Base-by-base conservation (phyloP, 1,139 yeast genomes). In the Lodderomyces pseudojiufengensis region DNA sequence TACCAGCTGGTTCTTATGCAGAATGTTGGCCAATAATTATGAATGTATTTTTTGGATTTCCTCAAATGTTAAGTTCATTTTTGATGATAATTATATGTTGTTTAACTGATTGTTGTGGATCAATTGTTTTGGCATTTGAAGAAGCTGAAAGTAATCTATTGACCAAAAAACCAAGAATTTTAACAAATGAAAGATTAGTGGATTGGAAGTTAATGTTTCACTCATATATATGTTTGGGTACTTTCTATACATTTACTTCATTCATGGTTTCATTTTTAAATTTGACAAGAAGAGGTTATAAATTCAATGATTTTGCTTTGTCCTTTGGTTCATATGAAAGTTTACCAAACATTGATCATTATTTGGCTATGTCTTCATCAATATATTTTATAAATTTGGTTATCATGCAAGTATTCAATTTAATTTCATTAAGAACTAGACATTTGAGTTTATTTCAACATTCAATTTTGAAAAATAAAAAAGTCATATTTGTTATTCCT, bases 1-100 rank as follows among this genome's bases (percentile, higher is more conserved):
- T 75, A 36, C 79, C 80, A 12, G 80, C 80, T 30, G 80, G 80
- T 30, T 59, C 72, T 15, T 73, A 56, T 52, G 63, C 78, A 27
- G 80, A 74, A 48, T 57, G 74, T 30, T 74, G 78, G 78, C 70
- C 79, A 0, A 73, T 75, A 4, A 47, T 75, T 24, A 48, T 73
- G 41, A 74, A 70, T 44, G 63, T 73, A 10, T 55, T 71, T 22
- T 67, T 70, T 48, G 80, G 80, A 5, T 50, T 70, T 42, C 80
- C 80, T 2, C 77, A 70, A 48, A 61, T 67, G 46, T 54, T 75
- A 35, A 68, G 77, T 8, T 70, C 77, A 4, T 73, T 74, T 53
- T 54, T 61, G 39, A 74, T 74, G 80, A 73, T 74, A 41, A 61
- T 73, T 20, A 71, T 74, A 37, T 69, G 73, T 47, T 64, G 71